A percentile compares a stretch with the other conserved stretches of the same genome.
Conservation (phyloP, 345 rosid species). For the Salix brachista region DNA sequence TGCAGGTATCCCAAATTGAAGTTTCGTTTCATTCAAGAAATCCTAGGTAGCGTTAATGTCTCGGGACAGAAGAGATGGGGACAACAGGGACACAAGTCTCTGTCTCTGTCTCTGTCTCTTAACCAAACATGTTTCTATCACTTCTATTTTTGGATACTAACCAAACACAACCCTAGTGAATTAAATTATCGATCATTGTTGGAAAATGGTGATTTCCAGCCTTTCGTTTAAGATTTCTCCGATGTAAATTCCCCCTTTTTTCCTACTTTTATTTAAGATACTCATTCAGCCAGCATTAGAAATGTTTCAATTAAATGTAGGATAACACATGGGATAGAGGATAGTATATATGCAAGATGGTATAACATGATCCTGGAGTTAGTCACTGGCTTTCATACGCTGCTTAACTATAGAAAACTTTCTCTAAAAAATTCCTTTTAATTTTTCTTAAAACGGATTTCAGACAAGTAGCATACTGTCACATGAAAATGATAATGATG, state of each 20-base stretch:
- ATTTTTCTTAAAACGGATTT: conserved; percentile 11
- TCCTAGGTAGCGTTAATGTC: no score
- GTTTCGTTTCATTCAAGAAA: conserved; percentile 4
- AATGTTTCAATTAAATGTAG: background rate
- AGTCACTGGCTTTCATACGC: background rate
- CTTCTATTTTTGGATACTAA: no score
- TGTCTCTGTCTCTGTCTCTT: no score
- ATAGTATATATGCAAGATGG: background rate
- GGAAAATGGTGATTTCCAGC: background rate
- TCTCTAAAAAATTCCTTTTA: background rate
- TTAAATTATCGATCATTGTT: background rate
- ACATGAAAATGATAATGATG: conserved; percentile 30
- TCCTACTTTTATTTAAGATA: background rate
- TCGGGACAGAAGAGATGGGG: no score
- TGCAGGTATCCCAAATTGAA: conserved; percentile 48
- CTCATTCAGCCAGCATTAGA: background rate
- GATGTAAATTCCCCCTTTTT: background rate
- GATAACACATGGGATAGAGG: background rate
- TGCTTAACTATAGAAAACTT: background rate
- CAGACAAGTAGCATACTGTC: conserved; percentile 42
- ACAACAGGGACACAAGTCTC: no score
- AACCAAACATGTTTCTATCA: no score
- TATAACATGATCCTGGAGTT: background rate
- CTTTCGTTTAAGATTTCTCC: background rate
- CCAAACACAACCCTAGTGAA: background rate